These are phyloP conservation scores for Sugiyamaella floridensis DNA, from an alignment of 805 yeast genomes.

Conservation along the genomic window DNA sequence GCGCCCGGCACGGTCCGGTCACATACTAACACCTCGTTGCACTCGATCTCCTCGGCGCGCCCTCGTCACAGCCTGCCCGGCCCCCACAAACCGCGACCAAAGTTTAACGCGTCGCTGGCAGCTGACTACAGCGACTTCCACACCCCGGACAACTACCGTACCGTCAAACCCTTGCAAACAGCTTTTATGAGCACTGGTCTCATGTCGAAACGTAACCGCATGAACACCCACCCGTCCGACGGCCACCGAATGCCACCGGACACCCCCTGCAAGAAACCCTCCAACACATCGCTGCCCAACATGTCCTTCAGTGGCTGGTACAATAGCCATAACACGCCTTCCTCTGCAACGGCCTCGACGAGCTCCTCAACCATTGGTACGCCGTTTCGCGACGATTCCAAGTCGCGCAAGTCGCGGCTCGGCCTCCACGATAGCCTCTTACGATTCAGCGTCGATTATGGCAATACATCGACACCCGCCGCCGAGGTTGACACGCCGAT, in stretches of 20 bases:
- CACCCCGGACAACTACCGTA: constrained; percentile 54
- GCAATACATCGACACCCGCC: constrained; percentile 11
- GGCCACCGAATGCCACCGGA: constrained; percentile 44
- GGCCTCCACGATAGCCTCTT: constrained; percentile 18
- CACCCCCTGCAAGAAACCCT: constrained; percentile 53
- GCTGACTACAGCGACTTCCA: constrained; percentile 25
- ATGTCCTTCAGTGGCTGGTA: background rate
- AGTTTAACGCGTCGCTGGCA: constrained; percentile 15
- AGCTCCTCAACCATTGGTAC: constrained; percentile 2
- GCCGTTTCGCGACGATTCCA: background rate
- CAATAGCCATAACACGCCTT: constrained; percentile 3
- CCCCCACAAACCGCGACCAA: constrained; percentile 8
- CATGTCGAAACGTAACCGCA: constrained; percentile 50
- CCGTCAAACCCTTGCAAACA: constrained; percentile 77
- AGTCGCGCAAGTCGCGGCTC: constrained; percentile 7
- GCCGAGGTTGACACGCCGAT: constrained; percentile 6
- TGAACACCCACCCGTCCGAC: constrained; percentile 21
- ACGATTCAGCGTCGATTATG: constrained; percentile 16
- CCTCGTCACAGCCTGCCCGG: constrained; percentile 1
- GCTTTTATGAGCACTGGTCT: constrained; percentile 76
- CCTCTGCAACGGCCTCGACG: constrained; percentile 10
- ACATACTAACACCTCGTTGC: background rate
- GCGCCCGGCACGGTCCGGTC: constrained; percentile 3
- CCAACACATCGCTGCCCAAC: constrained; percentile 18
- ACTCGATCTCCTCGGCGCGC: background rate